Evolutionary conservation across 306 rosid species (phyloP).

Genomic region (Hippophae tibetana): DNA sequence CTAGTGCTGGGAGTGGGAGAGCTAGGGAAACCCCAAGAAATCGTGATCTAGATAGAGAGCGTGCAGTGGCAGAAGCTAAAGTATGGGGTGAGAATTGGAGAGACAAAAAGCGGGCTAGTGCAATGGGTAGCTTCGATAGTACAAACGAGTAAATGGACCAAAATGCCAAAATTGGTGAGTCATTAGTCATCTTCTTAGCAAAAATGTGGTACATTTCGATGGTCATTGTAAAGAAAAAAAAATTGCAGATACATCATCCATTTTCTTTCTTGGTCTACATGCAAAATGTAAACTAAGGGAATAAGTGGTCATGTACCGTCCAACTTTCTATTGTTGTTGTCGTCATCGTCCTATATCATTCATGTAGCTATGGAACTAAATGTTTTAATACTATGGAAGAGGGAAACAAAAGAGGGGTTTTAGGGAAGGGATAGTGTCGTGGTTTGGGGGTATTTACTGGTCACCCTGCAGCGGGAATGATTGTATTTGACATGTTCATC

Average conservation of each 20-base stretch:
- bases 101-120: slow-evolving; percentile 73
- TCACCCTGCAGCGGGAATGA: slow-evolving; percentile 15
- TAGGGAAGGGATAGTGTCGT: slow-evolving; percentile 13
- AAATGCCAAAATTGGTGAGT: slow-evolving; percentile 6
- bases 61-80: slow-evolving; percentile 61
- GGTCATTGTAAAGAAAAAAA: slow-evolving; percentile 17
- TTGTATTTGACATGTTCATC: slow-evolving; percentile 26
- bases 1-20: slow-evolving; percentile 72
- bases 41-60: slow-evolving; percentile 89
- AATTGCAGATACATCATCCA: slow-evolving; percentile 22
- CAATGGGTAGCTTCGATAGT: slow-evolving; percentile 77
- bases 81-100: slow-evolving; percentile 66
- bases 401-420: slow-evolving; percentile 9
- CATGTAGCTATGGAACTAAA: slow-evolving; percentile 28
- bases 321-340: slow-evolving; percentile 24
- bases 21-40: slow-evolving; percentile 68
- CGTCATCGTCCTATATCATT: slow-evolving; percentile 22
- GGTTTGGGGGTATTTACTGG: slow-evolving; percentile 46
- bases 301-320: slow-evolving; percentile 31
- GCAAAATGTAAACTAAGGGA: slow-evolving; percentile 16
- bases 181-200: slow-evolving; percentile 24
- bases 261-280: slow-evolving; percentile 35
- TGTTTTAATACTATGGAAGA: slow-evolving; percentile 15
- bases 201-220: slow-evolving; percentile 25
- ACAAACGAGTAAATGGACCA: slow-evolving; percentile 51